Evolutionary conservation across 208 protist genomes (phyloP).

Genomic region (Trypanosomatidae sp.): DNA sequence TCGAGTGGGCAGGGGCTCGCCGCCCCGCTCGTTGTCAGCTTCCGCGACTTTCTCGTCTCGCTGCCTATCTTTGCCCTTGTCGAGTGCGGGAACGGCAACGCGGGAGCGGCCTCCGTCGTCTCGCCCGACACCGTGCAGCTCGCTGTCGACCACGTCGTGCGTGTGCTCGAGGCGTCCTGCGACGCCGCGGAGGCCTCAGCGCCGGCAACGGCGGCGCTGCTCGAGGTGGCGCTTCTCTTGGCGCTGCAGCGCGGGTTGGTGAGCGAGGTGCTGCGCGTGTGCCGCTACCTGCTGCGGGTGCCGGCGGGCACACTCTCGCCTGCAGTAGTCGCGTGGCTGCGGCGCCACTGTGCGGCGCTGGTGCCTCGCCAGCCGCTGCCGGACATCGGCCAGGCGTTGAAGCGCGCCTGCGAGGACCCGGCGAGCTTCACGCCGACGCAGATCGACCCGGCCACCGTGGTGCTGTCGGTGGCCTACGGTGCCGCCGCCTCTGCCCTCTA

Average conservation of each 20-base stretch:
- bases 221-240: slow-evolving; percentile 73
- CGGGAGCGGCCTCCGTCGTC: slow-evolving; percentile 23
- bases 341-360: slow-evolving; percentile 35
- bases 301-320: slow-evolving; percentile 34
- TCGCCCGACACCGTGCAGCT: slow-evolving; percentile 59
- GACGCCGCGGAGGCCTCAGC: not conserved
- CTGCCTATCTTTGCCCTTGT: slow-evolving; percentile 65
- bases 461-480: slow-evolving; percentile 73
- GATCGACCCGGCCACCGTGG: slow-evolving; percentile 29
- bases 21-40: slow-evolving; percentile 53
- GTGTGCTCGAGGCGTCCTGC: slow-evolving; percentile 34
- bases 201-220: slow-evolving; percentile 26
- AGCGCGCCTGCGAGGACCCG: slow-evolving; percentile 50
- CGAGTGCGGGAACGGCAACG: slow-evolving; percentile 25
- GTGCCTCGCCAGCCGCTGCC: slow-evolving; percentile 47
- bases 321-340: slow-evolving; percentile 50
- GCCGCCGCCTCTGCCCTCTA: slow-evolving; percentile 38
- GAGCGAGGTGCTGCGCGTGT: slow-evolving; percentile 65
- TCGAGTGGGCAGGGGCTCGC: slow-evolving; percentile 35
- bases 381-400: slow-evolving; percentile 49
- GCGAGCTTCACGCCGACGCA: slow-evolving; percentile 43
- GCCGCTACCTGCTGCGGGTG: slow-evolving; percentile 57
- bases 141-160: slow-evolving; percentile 52
- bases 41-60: slow-evolving; percentile 73
- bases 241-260: slow-evolving; percentile 73